Evolutionary conservation across 2,329 filamentous ascomycete species (phyloP), one percentile per base, ranked within the genome.

Genomic region (Diaporthe destruens): DNA sequence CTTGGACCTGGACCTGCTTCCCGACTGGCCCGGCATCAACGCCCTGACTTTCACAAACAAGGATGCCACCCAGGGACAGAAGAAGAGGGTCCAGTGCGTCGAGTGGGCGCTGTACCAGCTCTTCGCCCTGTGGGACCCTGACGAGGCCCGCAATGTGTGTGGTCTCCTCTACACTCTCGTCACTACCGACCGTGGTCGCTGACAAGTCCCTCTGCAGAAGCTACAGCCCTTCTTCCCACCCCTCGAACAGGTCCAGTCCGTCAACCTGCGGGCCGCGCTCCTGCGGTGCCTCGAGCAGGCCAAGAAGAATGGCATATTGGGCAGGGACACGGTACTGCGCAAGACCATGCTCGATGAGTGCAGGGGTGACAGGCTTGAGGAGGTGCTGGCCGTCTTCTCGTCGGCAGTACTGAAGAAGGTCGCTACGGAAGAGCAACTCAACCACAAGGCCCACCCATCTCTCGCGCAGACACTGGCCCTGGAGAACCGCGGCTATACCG

Each of bases 331-430:
- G 0, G 89, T 97, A 0, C 84, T 98, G 42, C 90, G 96, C 67
- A 98, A 98, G 84, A 97, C 94, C 0, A 98, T 98, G 94, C 86
- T 99, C 67, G 96, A 99, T 80, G 96, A 99, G 77, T 99, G 96
- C 83, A 95, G 93, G 76, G 96, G 96, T 7, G 95, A 98, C 70
- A 92, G 94, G 75, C 89, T 98, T 70, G 95, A 95, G 80, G 96
- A 99, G 79, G 84, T 98, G 1, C 86, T 98, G 36, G 90, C 94
- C 3, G 87, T 90, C 0, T 97, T 99, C 78, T 98, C 96, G 1
- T 93, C 93, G 18, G 89, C 91, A 0, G 95, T 98, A 0, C 81
- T 98, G 74, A 93, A 93, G 78, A 94, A 92, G 78, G 82, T 89
- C 0, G 82, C 93, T 1, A 84, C 86, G 0, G 82, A 80, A 54